Evolutionary conservation across 805 yeast species (phyloP).

Genomic region (Pichia gijzeniarum): DNA sequence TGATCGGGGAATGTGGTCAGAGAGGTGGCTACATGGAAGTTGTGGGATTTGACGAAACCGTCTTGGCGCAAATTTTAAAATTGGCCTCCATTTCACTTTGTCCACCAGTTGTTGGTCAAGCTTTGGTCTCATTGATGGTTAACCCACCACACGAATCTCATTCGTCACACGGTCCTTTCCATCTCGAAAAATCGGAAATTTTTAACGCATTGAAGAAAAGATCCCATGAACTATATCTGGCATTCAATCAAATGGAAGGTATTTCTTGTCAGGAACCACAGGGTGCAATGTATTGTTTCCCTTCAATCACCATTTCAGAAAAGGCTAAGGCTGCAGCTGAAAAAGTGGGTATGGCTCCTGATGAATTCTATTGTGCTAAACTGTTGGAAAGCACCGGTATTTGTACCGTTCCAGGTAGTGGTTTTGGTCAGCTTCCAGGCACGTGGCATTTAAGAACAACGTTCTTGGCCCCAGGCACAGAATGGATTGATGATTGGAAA

Average conservation of each 20-base stretch:
- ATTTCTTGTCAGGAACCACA: slow-evolving; percentile 82
- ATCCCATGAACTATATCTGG: slow-evolving; percentile 56
- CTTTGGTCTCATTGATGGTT: slow-evolving; percentile 85
- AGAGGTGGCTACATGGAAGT: slow-evolving; percentile 98
- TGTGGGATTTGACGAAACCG: slow-evolving; percentile 68
- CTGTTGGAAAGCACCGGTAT: slow-evolving; percentile 85
- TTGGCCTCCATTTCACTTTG: slow-evolving; percentile 88
- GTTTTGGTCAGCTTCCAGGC: slow-evolving; percentile 88
- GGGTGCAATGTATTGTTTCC: slow-evolving; percentile 98
- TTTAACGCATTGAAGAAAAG: slow-evolving; percentile 57
- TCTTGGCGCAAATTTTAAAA: slow-evolving; percentile 67
- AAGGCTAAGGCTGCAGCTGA: slow-evolving; percentile 59
- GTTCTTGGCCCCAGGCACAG: slow-evolving; percentile 90
- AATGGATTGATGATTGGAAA: slow-evolving; percentile 78
- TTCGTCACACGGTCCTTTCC: slow-evolving; percentile 62
- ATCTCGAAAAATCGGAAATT: slow-evolving; percentile 54
- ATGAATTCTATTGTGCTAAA: slow-evolving; percentile 83
- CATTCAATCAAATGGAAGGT: slow-evolving; percentile 75
- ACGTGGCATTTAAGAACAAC: slow-evolving; percentile 95
- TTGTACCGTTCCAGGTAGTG: slow-evolving; percentile 96
- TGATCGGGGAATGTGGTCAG: slow-evolving; percentile 98
- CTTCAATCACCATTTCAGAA: slow-evolving; percentile 59
- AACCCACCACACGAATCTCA: slow-evolving; percentile 83
- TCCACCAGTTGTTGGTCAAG: slow-evolving; percentile 94
- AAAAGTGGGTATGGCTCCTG: slow-evolving; percentile 53